A percentile compares a stretch with the other conserved stretches of the same genome.
These are phyloP conservation scores for Ceratocystis huliohia DNA, from an alignment of 2,329 filamentous ascomycete genomes.

Conservation along the genomic window DNA sequence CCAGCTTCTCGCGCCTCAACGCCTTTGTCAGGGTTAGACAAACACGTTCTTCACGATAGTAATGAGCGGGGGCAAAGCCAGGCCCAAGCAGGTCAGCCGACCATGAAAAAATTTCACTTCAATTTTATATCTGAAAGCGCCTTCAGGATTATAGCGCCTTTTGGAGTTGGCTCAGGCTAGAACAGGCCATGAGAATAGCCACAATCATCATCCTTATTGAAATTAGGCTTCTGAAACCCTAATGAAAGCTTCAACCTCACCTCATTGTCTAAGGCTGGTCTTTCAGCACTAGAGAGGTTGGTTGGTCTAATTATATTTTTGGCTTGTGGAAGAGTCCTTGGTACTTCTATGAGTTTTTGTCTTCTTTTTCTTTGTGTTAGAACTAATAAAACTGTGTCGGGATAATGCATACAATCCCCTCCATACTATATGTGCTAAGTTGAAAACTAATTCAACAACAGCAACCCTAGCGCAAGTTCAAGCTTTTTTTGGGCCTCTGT, in stretches of 20 bases:
- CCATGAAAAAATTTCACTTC: slow-evolving; percentile 6
- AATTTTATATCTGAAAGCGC: background rate
- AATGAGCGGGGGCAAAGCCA: background rate
- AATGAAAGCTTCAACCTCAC: background rate
- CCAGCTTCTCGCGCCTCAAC: background rate
- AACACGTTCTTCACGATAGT: background rate
- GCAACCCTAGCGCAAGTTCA: background rate
- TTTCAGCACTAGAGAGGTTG: background rate
- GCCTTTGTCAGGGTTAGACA: background rate
- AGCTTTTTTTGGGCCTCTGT: background rate
- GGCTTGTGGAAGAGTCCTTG: background rate
- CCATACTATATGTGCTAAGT: background rate
- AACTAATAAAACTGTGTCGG: too few species aligned
- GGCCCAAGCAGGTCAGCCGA: slow-evolving; percentile 9
- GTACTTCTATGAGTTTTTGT: too few species aligned
- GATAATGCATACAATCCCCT: background rate
- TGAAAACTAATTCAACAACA: background rate
- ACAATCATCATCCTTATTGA: background rate
- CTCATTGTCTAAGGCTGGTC: background rate
- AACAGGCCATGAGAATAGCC: background rate
- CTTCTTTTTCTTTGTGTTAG: too few species aligned
- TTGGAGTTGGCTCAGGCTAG: slow-evolving; percentile 1
- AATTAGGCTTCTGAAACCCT: background rate
- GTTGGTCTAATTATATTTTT: too few species aligned
- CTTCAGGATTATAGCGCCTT: background rate